Evolutionary conservation across 352 stramenopile species (phyloP), one percentile per base, ranked within the genome.

Genomic region (Phytopythium vexans): DNA sequence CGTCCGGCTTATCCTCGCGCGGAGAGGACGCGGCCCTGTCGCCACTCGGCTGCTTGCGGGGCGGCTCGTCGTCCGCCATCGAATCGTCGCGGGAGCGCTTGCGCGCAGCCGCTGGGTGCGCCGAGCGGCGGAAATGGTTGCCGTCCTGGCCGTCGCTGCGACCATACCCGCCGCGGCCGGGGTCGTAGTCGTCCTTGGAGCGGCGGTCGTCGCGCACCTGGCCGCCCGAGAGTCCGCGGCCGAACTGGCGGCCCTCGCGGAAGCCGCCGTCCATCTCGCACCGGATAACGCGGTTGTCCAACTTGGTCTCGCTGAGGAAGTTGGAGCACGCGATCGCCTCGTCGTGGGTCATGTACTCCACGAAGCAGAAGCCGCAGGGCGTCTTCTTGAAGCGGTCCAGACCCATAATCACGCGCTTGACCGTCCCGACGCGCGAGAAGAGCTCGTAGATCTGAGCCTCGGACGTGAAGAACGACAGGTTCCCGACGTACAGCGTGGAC

Each of bases 311-410:
- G 53, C 72, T 94, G 52, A 96, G 60, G 49, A 89, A 95, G 62
- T 92, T 85, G 10, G 82, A 58, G 58, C 82, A 91, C 36, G 84
- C 82, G 31, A 86, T 54, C 1, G 87, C 87, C 43, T 92, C 80
- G 4, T 75, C 64, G 48, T 94, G 83, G 0, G 72, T 72, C 39
- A 64, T 79, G 62, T 91, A 94, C 78, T 99, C 91, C 46, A 99
- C 95, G 68, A 99, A 99, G 67, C 90, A 98, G 72, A 99, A 99
- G 39, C 97, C 96, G 58, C 95, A 99, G 2, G 96, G 97, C 11
- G 90, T 98, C 69, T 98, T 98, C 53, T 95, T 96, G 56, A 96
- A 86, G 49, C 92, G 74, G 77, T 99, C 92, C 10, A 99, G 77
- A 21, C 97, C 97, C 88, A 99, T 97, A 49, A 98, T 96, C 8